Conservation (phyloP, 2,329 filamentous ascomycete genomes). For the Neopestalotiopsis sp. region DNA sequence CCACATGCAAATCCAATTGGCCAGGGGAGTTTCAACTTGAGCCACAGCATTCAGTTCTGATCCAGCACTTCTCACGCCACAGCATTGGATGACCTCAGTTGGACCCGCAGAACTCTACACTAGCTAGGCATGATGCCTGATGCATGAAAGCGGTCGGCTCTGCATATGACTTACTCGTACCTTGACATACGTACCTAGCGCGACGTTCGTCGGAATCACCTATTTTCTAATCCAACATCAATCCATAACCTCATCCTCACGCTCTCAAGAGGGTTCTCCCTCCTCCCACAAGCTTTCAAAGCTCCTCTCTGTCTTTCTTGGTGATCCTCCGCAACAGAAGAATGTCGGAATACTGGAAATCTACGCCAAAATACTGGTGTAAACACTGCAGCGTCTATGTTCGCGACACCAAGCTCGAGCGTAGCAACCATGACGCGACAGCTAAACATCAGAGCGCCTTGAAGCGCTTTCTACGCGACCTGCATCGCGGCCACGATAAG, state of each 20-base stretch:
- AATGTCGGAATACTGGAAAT: constrained; percentile 99
- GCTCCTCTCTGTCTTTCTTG: not conserved
- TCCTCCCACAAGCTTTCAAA: not conserved
- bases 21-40: not conserved
- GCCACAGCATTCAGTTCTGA: not conserved
- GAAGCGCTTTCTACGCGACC: constrained; percentile 86
- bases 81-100: not conserved
- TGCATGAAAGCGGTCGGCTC: too few species aligned
- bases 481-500: constrained; percentile 84
- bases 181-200: too few species aligned
- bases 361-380: constrained; percentile 97
- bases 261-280: not conserved
- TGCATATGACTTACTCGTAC: too few species aligned
- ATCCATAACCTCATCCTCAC: not conserved
- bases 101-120: not conserved
- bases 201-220: too few species aligned
- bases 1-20: not conserved
- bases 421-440: constrained; percentile 86
- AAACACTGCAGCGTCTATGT: constrained; percentile 93
- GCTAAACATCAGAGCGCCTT: constrained; percentile 83
- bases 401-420: constrained; percentile 90
- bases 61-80: not conserved
- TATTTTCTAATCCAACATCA: too few species aligned
- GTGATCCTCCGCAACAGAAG: not conserved
- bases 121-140: not conserved